These are phyloP conservation scores for Diaporthe aspalathi DNA, from an alignment of 2,329 filamentous ascomycete species.

Conservation along the genomic window DNA sequence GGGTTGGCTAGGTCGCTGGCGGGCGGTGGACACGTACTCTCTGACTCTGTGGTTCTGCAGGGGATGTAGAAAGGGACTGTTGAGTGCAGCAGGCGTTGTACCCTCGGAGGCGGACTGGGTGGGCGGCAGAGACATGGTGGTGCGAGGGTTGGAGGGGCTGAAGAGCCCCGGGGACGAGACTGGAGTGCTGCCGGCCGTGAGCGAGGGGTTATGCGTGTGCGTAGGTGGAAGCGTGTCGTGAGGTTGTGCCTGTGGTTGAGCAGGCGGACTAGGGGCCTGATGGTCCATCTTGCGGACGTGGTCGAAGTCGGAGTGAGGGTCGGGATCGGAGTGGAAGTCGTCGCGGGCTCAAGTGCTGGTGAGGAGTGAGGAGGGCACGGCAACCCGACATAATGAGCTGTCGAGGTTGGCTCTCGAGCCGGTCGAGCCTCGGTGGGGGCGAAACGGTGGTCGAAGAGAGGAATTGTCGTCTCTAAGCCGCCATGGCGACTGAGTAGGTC, in stretches of 20 bases:
- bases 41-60: constrained; percentile 78
- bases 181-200: constrained; percentile 67
- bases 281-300: constrained; percentile 47
- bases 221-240: constrained; percentile 49
- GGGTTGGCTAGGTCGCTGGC: neutral
- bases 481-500: constrained; percentile 30
- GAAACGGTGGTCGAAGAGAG: constrained; percentile 8
- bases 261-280: constrained; percentile 36
- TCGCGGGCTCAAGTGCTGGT: constrained; percentile 27
- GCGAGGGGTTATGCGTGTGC: constrained; percentile 55
- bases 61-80: constrained; percentile 75
- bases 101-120: constrained; percentile 62
- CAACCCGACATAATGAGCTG: constrained; percentile 40
- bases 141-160: constrained; percentile 61
- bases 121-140: constrained; percentile 52
- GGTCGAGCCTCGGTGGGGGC: constrained; percentile 16
- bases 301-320: constrained; percentile 4
- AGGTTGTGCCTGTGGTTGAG: constrained; percentile 41
- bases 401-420: constrained; percentile 33
- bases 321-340: constrained; percentile 27
- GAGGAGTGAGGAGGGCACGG: constrained; percentile 28
- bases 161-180: constrained; percentile 72
- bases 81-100: constrained; percentile 61
- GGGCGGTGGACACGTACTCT: constrained; percentile 70
- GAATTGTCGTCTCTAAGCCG: constrained; percentile 27